phyloP scores from a whole-genome alignment of 305 asterid species.

The Petunia hybrid region DNA sequence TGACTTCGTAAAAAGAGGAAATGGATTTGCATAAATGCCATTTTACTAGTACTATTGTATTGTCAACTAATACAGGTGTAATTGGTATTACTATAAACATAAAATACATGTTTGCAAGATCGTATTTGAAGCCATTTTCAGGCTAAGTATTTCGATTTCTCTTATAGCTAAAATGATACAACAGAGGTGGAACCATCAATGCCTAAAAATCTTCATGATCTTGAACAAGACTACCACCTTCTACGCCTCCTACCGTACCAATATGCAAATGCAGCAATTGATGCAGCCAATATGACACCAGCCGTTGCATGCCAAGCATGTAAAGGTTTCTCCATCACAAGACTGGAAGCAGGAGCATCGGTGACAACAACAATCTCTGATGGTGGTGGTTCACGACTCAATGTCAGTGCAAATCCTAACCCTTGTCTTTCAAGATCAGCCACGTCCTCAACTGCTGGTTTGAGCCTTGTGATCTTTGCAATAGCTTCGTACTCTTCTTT shows the following conservation, averaged over 20 bases:
- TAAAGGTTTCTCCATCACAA: constrained; percentile 49
- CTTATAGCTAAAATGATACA: constrained; percentile 15
- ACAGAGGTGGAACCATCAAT: neutral
- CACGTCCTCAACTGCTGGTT: constrained; percentile 54
- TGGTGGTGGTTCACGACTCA: constrained; percentile 42
- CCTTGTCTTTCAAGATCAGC: constrained; percentile 66
- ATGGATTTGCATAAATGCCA: neutral
- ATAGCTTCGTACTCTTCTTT: constrained; percentile 73
- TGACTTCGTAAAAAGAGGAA: too few relatives aligned
- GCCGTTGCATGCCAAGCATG: constrained; percentile 70
- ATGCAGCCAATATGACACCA: constrained; percentile 69
- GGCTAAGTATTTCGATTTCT: constrained; percentile 29
- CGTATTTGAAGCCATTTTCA: constrained; percentile 12
- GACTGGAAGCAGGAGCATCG: constrained; percentile 31
- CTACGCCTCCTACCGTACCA: constrained; percentile 73
- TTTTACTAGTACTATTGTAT: too few relatives aligned
- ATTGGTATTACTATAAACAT: constrained; percentile 22
- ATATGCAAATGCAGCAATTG: constrained; percentile 69
- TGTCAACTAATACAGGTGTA: neutral
- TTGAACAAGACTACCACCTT: constrained; percentile 52
- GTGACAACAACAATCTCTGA: constrained; percentile 40
- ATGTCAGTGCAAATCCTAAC: constrained; percentile 58
- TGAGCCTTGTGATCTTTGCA: constrained; percentile 63
- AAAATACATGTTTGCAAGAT: constrained; percentile 28
- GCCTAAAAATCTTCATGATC: constrained; percentile 21